Base-by-base conservation (phyloP, 148 eudicot species). In the Silene uniflora region DNA sequence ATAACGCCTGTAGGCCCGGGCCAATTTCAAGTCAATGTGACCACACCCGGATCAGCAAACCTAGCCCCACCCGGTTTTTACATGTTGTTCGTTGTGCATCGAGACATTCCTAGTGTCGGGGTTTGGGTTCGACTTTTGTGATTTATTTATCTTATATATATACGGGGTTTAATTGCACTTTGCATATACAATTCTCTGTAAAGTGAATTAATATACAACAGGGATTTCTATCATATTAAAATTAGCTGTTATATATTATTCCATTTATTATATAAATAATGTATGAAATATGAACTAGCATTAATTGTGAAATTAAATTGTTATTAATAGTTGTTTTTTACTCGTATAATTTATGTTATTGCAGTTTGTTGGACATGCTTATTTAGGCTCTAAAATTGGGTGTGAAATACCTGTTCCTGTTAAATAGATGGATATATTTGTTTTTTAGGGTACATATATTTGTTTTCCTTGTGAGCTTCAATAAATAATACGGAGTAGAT, bases 41-140 rank as follows among this genome's bases (percentile, higher is more conserved):
- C 1, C 0, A 67, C 74, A 14, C 96, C 96, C 10, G 44, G 56
- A 24, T 81, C 88, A 21, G 59, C 58, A 35, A 78, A 23, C n/a
- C 25, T 91, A 6, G 89, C 91, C 7, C 92, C 89, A 0, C 64
- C 91, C 16, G 92, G 93, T 0, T 86, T 77, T 64, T 89, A 87
- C 67, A 79, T 89, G 73, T 23, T 91, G 46, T 91, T 83, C 66
- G 88, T 86, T 80, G 89, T 89, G 56, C 86, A 91, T 69, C 80
- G 79, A 55, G 81, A 75, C 6, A 62, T 91, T 64, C 92, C 96
- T 4, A 89, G 96, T 73, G 35, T 59, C 12, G 98, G 93, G 5
- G 86, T 87, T 76, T 93, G 98, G 98, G 73, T 93, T 47, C 85
- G 81, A 32, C 78, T 90, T 35, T 52, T 67, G 72, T 84, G 82